Base-by-base conservation (phyloP, 768 basidiomycete genomes). In the Chiua virens region DNA sequence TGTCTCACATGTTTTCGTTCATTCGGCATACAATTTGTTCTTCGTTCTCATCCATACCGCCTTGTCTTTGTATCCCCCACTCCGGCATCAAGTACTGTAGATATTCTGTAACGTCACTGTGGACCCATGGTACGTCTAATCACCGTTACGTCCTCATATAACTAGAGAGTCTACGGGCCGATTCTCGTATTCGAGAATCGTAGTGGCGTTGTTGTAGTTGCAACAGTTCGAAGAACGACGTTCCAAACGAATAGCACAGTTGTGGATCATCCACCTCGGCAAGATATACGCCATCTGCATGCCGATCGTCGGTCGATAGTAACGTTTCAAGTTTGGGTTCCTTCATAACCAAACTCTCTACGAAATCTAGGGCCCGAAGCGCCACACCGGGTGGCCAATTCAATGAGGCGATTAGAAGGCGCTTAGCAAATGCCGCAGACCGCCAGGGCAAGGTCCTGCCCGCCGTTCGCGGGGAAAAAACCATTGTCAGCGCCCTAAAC, bases 361-460 rank as follows among this genome's bases (percentile, higher is more conserved):
- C 84, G 57, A 97, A 89, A 30, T 83, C 83, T 35, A 98, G 68
- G 18, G 86, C 76, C 27, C 86, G 84, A 40, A 86, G 71, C 18
- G 85, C 82, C 11, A 80, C 74, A 1, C 70, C 60, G 4, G 90
- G 77, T 0, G 94, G 81, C 85, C 95, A 94, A 63, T 89, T 85
- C 36, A 98, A 75, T 5, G 87, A 81, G 30, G 86, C 85, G 42
- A 80, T 79, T 25, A 96, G 76, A 42, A 98, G 78, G n/a, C 96
- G 89, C 72, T 98, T 98, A 47, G 89, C 80, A 70, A 98, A 98
- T 3, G 96, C 92, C 39, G 93, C 91, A 38, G 86, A 81, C 59
- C 92, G 86, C 80, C 85, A 79, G 54, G 86, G 73, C 22, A 91
- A 81, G 23, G 81, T 65, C 39, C 72, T 71, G 5, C 80, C 79